Conservation (phyloP, 2,329 filamentous ascomycete species). For the Botrytis hyacinthi region DNA sequence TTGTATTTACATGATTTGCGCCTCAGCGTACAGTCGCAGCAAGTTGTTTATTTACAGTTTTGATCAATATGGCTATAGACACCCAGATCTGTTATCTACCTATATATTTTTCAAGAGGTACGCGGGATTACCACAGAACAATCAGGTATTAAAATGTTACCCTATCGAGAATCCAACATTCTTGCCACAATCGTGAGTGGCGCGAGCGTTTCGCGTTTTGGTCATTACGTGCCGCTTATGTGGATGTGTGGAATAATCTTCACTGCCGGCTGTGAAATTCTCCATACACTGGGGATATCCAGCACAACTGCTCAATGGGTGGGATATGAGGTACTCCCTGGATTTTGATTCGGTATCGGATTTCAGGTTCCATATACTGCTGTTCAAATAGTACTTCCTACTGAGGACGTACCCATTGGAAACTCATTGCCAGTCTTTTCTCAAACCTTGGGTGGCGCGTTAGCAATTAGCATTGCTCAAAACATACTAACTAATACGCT, state of each 20-base stretch:
- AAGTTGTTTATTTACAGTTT: slow-evolving; percentile 33
- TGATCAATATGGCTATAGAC: slow-evolving; percentile 29
- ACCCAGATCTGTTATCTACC: slow-evolving; percentile 45
- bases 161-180: neutral
- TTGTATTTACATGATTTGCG: slow-evolving; percentile 28
- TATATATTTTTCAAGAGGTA: slow-evolving; percentile 50
- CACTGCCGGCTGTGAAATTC: neutral
- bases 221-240: slow-evolving; percentile 21
- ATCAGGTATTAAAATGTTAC: neutral
- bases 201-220: neutral
- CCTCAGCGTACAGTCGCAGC: slow-evolving; percentile 39
- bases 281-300: slow-evolving; percentile 40
- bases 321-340: slow-evolving; percentile 49
- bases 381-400: slow-evolving; percentile 47
- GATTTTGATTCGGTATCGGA: slow-evolving; percentile 42
- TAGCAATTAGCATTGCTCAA: slow-evolving; percentile 5
- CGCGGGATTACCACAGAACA: slow-evolving; percentile 29
- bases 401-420: slow-evolving; percentile 49
- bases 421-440: neutral
- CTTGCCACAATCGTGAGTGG: neutral
- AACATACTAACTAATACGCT: neutral
- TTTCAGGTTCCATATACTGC: slow-evolving; percentile 50
- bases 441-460: neutral
- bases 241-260: slow-evolving; percentile 36
- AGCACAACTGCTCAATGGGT: slow-evolving; percentile 48